Percentiles rank a stretch among this genome's conserved stretches.
Conservation (phyloP, 129 eudicot species). For the carrot (Daucus carota) region DH1_v3.0 NC_030383.2:48717501-48718000, state of each 20-base stretch:
- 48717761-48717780: background rate
- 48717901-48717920: conserved; percentile 54
- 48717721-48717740: background rate
- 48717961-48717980: conserved; percentile 28
- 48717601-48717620: too few relatives aligned
- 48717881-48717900: conserved; percentile 53
- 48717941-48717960: conserved; percentile 44
- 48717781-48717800: background rate
- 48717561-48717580: too few relatives aligned
- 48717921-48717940: conserved; percentile 54
- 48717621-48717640: too few relatives aligned
- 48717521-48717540: too few relatives aligned
- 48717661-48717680: background rate
- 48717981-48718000: conserved; percentile 49
- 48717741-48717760: background rate
- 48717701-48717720: background rate
- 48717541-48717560: too few relatives aligned
- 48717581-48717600: too few relatives aligned
- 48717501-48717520: too few relatives aligned
- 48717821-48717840: background rate
- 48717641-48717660: background rate
- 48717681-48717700: background rate
- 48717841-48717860: conserved; percentile 2
- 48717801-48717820: background rate
- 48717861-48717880: background rate